Base-by-base conservation (phyloP, 2,329 filamentous ascomycete genomes). In the Aspergillus viridinutans region DNA sequence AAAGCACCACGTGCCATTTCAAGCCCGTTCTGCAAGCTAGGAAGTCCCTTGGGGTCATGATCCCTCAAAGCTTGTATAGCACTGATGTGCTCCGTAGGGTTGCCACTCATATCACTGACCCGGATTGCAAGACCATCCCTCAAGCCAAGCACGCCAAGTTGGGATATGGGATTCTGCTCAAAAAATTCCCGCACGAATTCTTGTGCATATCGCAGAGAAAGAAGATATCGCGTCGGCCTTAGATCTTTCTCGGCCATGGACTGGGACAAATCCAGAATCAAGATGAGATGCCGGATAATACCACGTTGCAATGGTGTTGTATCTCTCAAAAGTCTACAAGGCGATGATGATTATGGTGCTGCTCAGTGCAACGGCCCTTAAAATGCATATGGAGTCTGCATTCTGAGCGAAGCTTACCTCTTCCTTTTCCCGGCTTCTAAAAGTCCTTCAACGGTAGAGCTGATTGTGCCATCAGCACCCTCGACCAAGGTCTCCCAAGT, bases 141-240 rank as follows among this genome's bases (percentile, higher is more conserved):
- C 90, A 97, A 96, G 52, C 90, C 93, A 42, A 99, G 80, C 29
- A 99, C 88, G 25, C 90, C 92, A 56, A 99, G 84, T 76, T 99
- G 94, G 9, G 92, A 96, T 64, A 99, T 97, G 10, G 94, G 94
- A 68, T 99, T 99, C 75, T 99, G 94, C 75, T 97, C 94, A 71
- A 97, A 99, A 76, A 91, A 99, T 73, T 97, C 93, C 58, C 87
- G 84, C 50, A 97, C 89, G 74, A 97, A 99, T 56, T 92, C 88
- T 61, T 88, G 85, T 17, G 92, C 89, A 74, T 92, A 95, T 61
- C 87, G 87, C 68, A 97, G 82, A 53, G 87, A 89, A 32, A 97
- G 83, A 40, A 92, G 83, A 74, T 93, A 92, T 58, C 93, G 85
- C 47, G 87, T 96, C 5, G 94, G 94, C 26, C 94, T 85, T 64